phyloP scores from a whole-genome alignment of 1,284 basidiomycete genomes.

The Puccinia hordei region DNA sequence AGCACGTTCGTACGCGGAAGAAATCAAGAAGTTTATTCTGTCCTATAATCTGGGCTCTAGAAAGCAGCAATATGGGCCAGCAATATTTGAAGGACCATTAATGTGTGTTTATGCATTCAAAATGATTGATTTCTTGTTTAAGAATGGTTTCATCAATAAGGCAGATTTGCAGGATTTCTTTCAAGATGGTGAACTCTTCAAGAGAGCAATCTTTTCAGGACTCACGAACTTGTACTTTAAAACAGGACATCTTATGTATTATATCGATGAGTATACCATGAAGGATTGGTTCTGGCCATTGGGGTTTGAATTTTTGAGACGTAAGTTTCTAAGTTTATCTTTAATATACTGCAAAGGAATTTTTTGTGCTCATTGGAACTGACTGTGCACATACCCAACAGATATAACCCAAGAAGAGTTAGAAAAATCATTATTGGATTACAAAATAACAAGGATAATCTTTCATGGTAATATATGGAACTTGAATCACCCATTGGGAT shows the following conservation, averaged over 20 bases:
- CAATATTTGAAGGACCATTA: not conserved
- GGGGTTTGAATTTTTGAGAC: not conserved
- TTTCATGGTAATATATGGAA: not conserved
- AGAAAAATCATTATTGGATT: not conserved
- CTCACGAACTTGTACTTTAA: not conserved
- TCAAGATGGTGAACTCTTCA: not conserved
- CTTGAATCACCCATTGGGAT: not conserved
- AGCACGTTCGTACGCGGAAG: not conserved
- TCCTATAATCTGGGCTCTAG: not conserved
- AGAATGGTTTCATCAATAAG: slow-evolving; percentile 3
- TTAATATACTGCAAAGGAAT: too few species aligned
- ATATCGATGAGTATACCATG: not conserved
- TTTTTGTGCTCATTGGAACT: not conserved
- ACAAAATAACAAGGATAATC: not conserved
- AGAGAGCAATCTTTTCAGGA: not conserved
- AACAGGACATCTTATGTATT: not conserved
- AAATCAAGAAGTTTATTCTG: not conserved
- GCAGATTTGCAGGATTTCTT: not conserved
- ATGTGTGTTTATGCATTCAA: not conserved
- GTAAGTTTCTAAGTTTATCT: not conserved
- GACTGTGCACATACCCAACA: not conserved
- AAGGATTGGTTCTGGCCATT: not conserved
- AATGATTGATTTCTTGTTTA: not conserved
- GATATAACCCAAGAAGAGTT: not conserved
- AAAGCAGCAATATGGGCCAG: not conserved